Percentiles rank a stretch among this genome's conserved stretches.
These are phyloP conservation scores for Kodamaea kakaduensis DNA, from an alignment of 805 yeast species.

Conservation along the genomic window DNA sequence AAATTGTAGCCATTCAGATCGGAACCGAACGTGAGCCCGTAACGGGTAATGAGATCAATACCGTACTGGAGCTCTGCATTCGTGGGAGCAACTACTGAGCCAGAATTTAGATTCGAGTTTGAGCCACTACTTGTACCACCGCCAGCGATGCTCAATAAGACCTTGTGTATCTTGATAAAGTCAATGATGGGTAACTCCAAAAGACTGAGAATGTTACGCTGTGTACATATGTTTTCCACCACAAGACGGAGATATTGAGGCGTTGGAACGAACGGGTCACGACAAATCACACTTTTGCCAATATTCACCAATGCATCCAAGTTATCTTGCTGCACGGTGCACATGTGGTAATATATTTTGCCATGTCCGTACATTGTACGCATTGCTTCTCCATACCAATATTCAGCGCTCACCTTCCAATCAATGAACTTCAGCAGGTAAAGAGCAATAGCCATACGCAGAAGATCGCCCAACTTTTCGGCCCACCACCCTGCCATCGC, in stretches of 20 bases:
- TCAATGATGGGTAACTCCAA: slow-evolving; percentile 58
- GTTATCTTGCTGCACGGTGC: slow-evolving; percentile 76
- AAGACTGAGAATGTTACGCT: slow-evolving; percentile 54
- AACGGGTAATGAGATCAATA: slow-evolving; percentile 58
- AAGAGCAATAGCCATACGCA: slow-evolving; percentile 83
- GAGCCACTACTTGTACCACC: slow-evolving; percentile 12
- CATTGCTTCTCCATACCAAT: slow-evolving; percentile 77
- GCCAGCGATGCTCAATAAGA: slow-evolving; percentile 49
- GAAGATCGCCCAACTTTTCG: slow-evolving; percentile 80
- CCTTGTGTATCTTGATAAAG: slow-evolving; percentile 65
- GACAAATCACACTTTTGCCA: slow-evolving; percentile 74
- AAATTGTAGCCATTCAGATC: slow-evolving; percentile 62
- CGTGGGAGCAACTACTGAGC: not conserved
- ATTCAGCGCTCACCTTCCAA: slow-evolving; percentile 80
- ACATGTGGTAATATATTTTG: slow-evolving; percentile 80
- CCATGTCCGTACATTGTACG: slow-evolving; percentile 78
- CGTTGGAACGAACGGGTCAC: slow-evolving; percentile 82
- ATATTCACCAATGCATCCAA: slow-evolving; percentile 75
- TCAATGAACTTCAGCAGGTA: slow-evolving; percentile 77
- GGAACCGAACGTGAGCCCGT: slow-evolving; percentile 63
- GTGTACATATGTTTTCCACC: slow-evolving; percentile 73
- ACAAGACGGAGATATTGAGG: slow-evolving; percentile 73
- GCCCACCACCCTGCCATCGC: slow-evolving; percentile 75
- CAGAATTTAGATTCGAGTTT: slow-evolving; percentile 32
- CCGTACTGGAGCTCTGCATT: slow-evolving; percentile 50